Evolutionary conservation across 2,329 filamentous ascomycete genomes (phyloP).

Genomic region (Sarocladium strictum): DNA sequence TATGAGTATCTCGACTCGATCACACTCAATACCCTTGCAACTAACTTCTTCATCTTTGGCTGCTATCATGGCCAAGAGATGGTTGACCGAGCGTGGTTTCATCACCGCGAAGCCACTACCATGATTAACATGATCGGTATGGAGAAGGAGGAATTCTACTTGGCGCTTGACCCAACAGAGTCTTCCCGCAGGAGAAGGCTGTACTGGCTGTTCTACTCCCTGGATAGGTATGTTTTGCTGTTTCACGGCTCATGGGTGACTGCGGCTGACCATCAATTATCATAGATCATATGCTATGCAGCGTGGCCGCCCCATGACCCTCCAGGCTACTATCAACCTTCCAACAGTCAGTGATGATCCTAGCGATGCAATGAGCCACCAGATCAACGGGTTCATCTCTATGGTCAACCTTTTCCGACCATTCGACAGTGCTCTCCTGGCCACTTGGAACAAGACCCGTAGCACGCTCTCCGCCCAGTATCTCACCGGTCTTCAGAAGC

Average conservation of each 20-base stretch:
- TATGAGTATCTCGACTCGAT: conserved; percentile 54
- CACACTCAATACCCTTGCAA: conserved; percentile 54
- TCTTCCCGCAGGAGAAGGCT: conserved; percentile 58
- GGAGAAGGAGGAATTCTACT: conserved; percentile 58
- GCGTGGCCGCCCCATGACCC: conserved; percentile 61
- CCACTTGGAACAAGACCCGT: conserved; percentile 61
- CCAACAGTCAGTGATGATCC: conserved; percentile 57
- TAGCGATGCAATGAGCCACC: conserved; percentile 45
- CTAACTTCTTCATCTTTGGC: conserved; percentile 75
- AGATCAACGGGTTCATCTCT: conserved; percentile 51
- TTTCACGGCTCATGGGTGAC: not conserved
- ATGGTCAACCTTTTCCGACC: conserved; percentile 59
- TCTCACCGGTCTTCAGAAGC: conserved; percentile 54
- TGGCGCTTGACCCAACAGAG: conserved; percentile 52
- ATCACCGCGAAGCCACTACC: conserved; percentile 70
- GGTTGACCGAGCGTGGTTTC: conserved; percentile 74
- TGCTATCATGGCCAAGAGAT: conserved; percentile 66
- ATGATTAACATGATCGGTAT: conserved; percentile 56
- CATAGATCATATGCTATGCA: conserved; percentile 63
- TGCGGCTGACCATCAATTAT: conserved; percentile 2
- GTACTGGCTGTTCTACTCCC: conserved; percentile 68
- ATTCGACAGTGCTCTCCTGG: conserved; percentile 60
- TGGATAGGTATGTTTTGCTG: conserved; percentile 50
- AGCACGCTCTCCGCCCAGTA: conserved; percentile 51
- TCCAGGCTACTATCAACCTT: conserved; percentile 63